Evolutionary conservation across 208 protist genomes (phyloP).

Genomic region (Leishmania arabica): DNA sequence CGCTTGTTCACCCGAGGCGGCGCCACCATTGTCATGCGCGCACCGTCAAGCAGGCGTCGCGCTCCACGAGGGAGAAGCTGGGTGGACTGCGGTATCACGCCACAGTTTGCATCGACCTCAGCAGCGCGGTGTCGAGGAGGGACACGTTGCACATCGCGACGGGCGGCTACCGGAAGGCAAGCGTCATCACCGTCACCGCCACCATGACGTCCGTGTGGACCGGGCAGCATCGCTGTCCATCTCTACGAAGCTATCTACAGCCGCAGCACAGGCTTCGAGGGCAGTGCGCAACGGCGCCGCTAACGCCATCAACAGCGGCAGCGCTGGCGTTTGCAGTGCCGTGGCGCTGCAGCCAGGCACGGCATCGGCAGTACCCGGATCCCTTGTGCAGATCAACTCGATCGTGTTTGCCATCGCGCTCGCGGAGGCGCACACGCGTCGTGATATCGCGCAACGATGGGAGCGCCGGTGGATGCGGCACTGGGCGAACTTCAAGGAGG

Average conservation of each 20-base stretch:
- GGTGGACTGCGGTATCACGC: neutral
- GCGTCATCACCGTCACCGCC: neutral
- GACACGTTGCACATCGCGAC: neutral
- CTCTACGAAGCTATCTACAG: too few species aligned
- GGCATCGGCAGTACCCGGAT: neutral
- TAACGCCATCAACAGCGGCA: conserved; percentile 1
- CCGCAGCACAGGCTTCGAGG: neutral
- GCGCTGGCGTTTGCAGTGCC: conserved; percentile 11
- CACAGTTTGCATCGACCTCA: neutral
- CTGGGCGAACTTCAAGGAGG: conserved; percentile 43
- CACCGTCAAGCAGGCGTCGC: neutral
- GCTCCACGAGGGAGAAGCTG: neutral
- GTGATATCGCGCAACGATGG: conserved; percentile 54
- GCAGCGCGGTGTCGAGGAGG: neutral
- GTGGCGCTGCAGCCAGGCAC: neutral
- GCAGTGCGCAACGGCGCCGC: neutral
- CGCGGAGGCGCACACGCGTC: conserved; percentile 57
- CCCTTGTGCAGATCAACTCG: conserved; percentile 23
- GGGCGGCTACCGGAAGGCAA: neutral
- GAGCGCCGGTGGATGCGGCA: conserved; percentile 43
- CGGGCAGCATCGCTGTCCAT: neutral
- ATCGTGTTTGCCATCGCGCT: conserved; percentile 56
- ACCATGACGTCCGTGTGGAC: neutral
- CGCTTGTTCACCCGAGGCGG: neutral
- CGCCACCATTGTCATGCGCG: neutral